Evolutionary conservation across 805 yeast genomes (phyloP), one percentile per base, ranked within the genome.

Genomic region (Wickerhamiella azyma): DNA sequence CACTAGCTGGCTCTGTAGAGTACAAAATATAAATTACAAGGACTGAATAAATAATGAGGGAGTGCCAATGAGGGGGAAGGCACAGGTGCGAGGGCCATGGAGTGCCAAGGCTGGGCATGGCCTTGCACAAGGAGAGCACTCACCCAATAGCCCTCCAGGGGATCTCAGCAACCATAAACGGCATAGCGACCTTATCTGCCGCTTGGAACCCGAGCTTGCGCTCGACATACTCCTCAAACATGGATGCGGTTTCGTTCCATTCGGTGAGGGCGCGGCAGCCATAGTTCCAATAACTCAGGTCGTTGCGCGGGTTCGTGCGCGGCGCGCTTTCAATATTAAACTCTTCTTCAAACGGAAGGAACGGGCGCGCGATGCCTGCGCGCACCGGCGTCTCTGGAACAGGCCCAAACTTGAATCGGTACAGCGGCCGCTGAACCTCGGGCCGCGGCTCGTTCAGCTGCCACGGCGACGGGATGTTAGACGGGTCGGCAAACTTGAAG

Each of bases 261-360:
- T 66, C 71, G 28, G 63, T 55, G 19, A 67, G 49, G 16, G 70
- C 57, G 24, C 66, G 54, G 9, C 67, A 66, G 14, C 64, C 59
- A 47, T 66, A 67, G 49, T 60, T 64, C 66, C 65, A 65, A 41
- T 53, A 56, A 49, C 55, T 47, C 14, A 56, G 48, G 38, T 54
- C 55, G 24, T 47, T 43, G 16, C 42, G 40, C n/a, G n/a, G n/a
- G n/a, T n/a, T n/a, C 43, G 38, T 10, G 28, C 19, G 9, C 18
- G 40, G 10, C 19, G 35, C n/a, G 24, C 24, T 16, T 32, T 16
- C 14, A 6, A 18, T n/a, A 11, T 8, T 40, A 18, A 10, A 43
- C 43, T 16, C 17, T 2, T 11, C 26, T 24, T 30, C 37, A 43
- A 53, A 56, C 7, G 59, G 59, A 41, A 56, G 43, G 9, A 44